phyloP scores from a whole-genome alignment of 176 grass and related monocot species.

The Eragrostis curvula region DNA sequence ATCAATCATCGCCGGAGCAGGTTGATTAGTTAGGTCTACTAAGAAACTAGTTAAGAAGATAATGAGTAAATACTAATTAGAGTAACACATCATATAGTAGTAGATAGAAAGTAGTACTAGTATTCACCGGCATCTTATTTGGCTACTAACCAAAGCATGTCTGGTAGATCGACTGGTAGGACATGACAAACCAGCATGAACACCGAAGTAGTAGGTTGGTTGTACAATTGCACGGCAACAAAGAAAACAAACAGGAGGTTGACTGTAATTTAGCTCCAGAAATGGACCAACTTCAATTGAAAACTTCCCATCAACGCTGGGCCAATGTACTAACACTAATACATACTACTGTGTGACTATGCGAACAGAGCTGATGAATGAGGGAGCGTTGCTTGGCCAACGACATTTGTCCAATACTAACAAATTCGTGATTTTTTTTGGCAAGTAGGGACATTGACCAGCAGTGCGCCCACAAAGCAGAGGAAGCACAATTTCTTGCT shows the following conservation, averaged over 20 bases:
- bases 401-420: background rate
- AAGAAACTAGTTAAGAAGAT: background rate
- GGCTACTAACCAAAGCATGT: constrained; percentile 10
- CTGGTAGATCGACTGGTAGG: constrained; percentile 7
- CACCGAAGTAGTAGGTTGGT: constrained; percentile 36
- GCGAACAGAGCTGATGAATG: background rate
- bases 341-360: too few species aligned
- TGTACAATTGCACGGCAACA: background rate
- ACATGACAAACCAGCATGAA: constrained; percentile 14
- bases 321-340: background rate
- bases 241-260: background rate
- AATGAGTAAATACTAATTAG: background rate
- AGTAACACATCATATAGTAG: background rate
- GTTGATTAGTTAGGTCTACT: constrained; percentile 44
- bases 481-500: background rate
- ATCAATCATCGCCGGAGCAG: constrained; percentile 32
- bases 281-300: background rate
- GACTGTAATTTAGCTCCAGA: background rate
- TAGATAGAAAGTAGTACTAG: background rate
- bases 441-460: constrained; percentile 13
- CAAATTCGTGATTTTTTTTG: background rate
- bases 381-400: background rate
- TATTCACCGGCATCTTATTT: constrained; percentile 5
- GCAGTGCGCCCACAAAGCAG: constrained; percentile 3
- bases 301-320: background rate